These are phyloP conservation scores for Colletotrichum simmondsii DNA, from an alignment of 2,329 filamentous ascomycete genomes.

Conservation along the genomic window DNA sequence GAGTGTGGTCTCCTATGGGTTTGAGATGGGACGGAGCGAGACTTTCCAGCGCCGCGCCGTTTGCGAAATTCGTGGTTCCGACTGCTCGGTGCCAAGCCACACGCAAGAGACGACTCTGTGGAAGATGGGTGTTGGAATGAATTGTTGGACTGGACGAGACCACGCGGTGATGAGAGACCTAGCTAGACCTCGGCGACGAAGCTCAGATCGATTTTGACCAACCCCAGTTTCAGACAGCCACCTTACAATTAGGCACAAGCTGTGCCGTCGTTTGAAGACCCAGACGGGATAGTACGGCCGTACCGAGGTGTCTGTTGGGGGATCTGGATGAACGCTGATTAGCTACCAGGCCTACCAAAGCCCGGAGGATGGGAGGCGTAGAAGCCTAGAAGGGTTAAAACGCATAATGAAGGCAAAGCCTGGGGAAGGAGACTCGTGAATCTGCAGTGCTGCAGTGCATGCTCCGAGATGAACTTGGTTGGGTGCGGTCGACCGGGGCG, in stretches of 20 bases:
- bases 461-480: neutral
- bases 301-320: constrained; percentile 3
- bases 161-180: neutral
- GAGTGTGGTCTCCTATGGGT: neutral
- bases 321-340: neutral
- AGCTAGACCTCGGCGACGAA: neutral
- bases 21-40: neutral
- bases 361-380: neutral
- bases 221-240: neutral
- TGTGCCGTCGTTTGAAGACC: constrained; percentile 1
- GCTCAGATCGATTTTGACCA: neutral
- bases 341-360: neutral
- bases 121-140: neutral
- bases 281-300: neutral
- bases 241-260: neutral
- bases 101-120: neutral
- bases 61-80: neutral
- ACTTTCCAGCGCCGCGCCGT: neutral
- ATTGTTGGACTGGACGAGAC: neutral
- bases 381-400: neutral
- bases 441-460: constrained; percentile 5
- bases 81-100: constrained; percentile 8
- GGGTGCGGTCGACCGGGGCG: neutral
- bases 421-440: neutral
- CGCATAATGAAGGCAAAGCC: neutral